Evolutionary conservation across 805 yeast genomes (phyloP), one percentile per base, ranked within the genome.

Genomic region (Spathaspora sp.): DNA sequence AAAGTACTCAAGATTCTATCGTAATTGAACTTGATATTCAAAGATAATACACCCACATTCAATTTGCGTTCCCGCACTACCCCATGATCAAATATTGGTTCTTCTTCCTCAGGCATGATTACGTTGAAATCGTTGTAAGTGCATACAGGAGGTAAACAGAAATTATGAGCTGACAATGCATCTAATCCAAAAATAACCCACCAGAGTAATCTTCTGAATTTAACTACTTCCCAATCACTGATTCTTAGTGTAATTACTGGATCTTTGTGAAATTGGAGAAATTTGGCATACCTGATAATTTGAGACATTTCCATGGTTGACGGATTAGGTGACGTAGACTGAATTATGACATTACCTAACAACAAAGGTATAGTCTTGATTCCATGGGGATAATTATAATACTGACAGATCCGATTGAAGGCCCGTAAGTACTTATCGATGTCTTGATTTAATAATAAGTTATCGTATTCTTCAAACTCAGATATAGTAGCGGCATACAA

Each of bases 131-230:
- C 85, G 49, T 75, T 79, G 39, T 70, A 64, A 51, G 69, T 67
- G 52, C 84, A 79, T 32, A 79, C 71, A 1, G 87, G 87, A 0
- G 82, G 76, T 31, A 80, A 62, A 60, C 82, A 75, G 47, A 78
- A 78, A 55, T 82, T 81, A 52, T 81, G 76, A 39, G 85, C 76
- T 8, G 83, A 78, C 53, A 80, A 70, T 3, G 80, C 75, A 61
- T 83, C 89, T 53, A 83, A 64, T 26, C 81, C 80, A 54, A 82
- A 81, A 7, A 83, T 79, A 39, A 81, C 83, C 87, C 87, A 83
- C 87, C 87, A 83, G n/a, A 83, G 61, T 49, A 81, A 60, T 60
- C 87, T 70, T 62, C 85, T 70, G 46, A 76, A 69, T 53, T 80
- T 82, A 6, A 83, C 75, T 19, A 75, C 69, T 49, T 73, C 75